Base-by-base conservation (phyloP, 352 stramenopile genomes). In the Pseudoperonospora humuli region DNA sequence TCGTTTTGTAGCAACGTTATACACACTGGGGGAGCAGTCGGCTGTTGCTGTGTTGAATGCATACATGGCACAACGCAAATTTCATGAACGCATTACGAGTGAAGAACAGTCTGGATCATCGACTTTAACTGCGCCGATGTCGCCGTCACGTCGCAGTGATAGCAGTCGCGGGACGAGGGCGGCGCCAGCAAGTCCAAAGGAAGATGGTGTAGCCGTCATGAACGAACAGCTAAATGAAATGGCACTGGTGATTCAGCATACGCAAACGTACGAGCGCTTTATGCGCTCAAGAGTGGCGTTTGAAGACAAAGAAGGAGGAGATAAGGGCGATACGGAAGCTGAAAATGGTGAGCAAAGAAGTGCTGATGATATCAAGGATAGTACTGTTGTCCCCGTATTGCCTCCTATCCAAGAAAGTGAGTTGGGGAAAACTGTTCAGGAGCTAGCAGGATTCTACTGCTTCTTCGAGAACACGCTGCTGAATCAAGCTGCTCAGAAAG, bases 201-300 rank as follows among this genome's bases (percentile, higher is more conserved):
- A 88, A 18, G 70, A 86, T 27, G 70, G 62, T 7, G 81, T 90
- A 31, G 70, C 75, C 0, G 53, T 61, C n/a, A 67, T 89, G 52
- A 88, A 92, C 48, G 77, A 88, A 34, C 78, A 89, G 49, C 61
- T 93, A 20, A 90, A 93, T 56, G 82, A 93, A 56, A 70, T 93
- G 39, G 82, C 77, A 14, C 44, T 93, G 11, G 65, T 93, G 24
- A 85, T 93, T 39, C 82, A 93, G 33, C 80, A 93, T 54, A 92
- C 82, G 11, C 82, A 93, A 61, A 93, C 82, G 9, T 93, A 85
- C 50, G 82, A 93, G 51, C 79, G 82, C 7, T 93, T 92, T 50
- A 88, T 93, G 68, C 75, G 76, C 9, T 88, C 75, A 5, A 69
- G 79, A 10, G 65, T 85, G 19, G 15, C 50, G 3, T 17, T n/a